A percentile compares a stretch with the other conserved stretches of the same genome.
phyloP scores from a whole-genome alignment of 345 rosid species.

The Arabidopsis suecica region DNA sequence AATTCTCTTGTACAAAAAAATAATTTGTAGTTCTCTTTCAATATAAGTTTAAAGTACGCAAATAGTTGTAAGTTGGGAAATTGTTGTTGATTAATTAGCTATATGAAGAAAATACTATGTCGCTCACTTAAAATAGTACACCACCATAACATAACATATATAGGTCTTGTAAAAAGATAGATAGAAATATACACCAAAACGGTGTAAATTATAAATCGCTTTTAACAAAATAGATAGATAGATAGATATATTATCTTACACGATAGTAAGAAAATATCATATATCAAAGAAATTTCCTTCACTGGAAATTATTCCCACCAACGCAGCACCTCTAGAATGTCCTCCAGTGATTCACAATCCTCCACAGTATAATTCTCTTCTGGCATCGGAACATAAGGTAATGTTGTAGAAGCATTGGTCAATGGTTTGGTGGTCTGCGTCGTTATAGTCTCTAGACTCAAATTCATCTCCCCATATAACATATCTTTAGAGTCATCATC shows the following conservation, averaged over 20 bases:
- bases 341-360: neutral
- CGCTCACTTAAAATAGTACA: neutral
- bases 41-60: neutral
- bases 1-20: neutral
- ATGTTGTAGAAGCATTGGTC: neutral
- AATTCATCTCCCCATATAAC: neutral
- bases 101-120: neutral
- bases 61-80: neutral
- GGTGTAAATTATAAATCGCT: neutral
- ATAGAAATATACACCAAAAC: neutral
- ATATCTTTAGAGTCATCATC: neutral
- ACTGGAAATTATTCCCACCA: neutral
- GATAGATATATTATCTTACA: neutral
- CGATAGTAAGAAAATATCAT: neutral
- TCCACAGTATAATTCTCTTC: neutral
- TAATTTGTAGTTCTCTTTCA: neutral
- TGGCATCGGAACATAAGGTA: neutral
- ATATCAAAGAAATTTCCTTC: neutral
- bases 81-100: neutral
- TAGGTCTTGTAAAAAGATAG: neutral
- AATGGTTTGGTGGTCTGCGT: neutral
- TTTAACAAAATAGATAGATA: neutral
- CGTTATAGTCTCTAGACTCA: neutral
- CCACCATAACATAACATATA: neutral
- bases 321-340: neutral